These are phyloP conservation scores for Aspergillus spinulosporus DNA, from an alignment of 2,329 filamentous ascomycete genomes.

Conservation along the genomic window DNA sequence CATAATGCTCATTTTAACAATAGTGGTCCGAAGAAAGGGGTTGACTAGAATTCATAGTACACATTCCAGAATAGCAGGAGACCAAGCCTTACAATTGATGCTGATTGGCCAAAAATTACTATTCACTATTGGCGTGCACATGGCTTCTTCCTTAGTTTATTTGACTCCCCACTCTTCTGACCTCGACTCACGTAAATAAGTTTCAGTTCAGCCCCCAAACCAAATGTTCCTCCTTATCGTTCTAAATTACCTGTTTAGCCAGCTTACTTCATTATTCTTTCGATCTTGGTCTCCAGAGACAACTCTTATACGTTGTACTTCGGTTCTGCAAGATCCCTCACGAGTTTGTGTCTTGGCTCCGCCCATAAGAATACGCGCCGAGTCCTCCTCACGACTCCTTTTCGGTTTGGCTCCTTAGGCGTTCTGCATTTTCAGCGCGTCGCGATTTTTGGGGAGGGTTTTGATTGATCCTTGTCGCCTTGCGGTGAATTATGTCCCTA, in stretches of 20 bases:
- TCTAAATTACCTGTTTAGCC: background rate
- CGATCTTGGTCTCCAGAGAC: too few species aligned
- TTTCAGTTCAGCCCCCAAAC: background rate
- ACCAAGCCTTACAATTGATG: background rate
- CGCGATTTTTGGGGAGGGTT: background rate
- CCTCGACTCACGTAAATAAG: background rate
- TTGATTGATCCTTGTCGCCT: background rate
- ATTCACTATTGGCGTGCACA: background rate
- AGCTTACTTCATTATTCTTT: background rate
- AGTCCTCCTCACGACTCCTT: background rate
- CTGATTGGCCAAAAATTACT: background rate
- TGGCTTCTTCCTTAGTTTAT: background rate
- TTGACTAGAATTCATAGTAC: background rate
- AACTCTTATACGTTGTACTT: too few species aligned
- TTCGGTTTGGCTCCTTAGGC: background rate
- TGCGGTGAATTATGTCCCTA: background rate
- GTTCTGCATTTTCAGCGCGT: background rate
- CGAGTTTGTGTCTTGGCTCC: too few species aligned
- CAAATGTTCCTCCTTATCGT: background rate
- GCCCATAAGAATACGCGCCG: background rate
- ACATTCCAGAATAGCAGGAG: background rate
- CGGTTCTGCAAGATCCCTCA: too few species aligned
- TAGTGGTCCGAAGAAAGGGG: background rate
- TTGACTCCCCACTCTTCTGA: slow-evolving; percentile 1
- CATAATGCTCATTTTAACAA: background rate